phyloP scores from a whole-genome alignment of 1,284 basidiomycete species.

The Cystobasidiaceae sp. region DNA sequence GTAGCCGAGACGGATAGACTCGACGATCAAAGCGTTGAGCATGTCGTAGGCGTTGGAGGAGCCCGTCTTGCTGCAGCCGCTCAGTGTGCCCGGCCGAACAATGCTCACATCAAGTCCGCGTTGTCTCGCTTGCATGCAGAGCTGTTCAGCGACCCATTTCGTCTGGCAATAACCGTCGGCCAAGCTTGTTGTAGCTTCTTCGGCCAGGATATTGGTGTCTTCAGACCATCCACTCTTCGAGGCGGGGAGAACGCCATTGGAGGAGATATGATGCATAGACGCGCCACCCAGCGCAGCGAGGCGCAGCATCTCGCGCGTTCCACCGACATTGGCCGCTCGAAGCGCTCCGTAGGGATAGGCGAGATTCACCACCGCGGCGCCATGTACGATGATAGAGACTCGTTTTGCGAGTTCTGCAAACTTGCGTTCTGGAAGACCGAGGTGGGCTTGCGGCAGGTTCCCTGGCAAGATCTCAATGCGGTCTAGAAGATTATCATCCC shows the following conservation, averaged over 20 bases:
- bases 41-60: constrained; percentile 45
- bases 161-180: constrained; percentile 48
- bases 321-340: constrained; percentile 45
- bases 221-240: constrained; percentile 43
- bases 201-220: constrained; percentile 40
- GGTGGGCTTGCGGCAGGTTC: constrained; percentile 42
- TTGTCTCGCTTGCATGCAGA: constrained; percentile 42
- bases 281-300: constrained; percentile 45
- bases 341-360: constrained; percentile 47
- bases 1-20: constrained; percentile 43
- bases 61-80: constrained; percentile 42
- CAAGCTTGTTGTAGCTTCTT: constrained; percentile 44
- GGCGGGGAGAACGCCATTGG: constrained; percentile 46
- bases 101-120: constrained; percentile 45
- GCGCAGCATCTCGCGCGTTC: constrained; percentile 47
- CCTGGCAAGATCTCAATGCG: constrained; percentile 44
- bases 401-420: constrained; percentile 41
- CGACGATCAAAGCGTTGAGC: constrained; percentile 44
- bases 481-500: constrained; percentile 44
- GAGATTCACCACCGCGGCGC: constrained; percentile 46
- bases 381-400: constrained; percentile 45
- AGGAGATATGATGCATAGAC: constrained; percentile 46
- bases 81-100: constrained; percentile 45
- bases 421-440: constrained; percentile 41
- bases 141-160: constrained; percentile 48